Conservation (phyloP, 202 grass and related monocot genomes). For the Cymbopogon flexuosus region DNA sequence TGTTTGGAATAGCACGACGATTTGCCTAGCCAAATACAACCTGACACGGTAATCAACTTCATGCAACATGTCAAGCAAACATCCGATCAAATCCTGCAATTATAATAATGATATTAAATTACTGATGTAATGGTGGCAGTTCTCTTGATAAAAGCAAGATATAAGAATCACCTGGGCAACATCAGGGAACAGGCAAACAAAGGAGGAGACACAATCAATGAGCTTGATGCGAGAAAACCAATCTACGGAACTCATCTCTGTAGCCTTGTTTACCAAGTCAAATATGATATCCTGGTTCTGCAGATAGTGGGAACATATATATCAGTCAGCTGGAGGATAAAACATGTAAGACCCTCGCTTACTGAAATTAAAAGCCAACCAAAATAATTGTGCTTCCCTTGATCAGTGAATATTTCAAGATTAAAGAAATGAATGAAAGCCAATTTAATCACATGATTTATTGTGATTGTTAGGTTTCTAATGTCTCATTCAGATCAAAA, state of each 20-base stretch:
- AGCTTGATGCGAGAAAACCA: slow-evolving; percentile 72
- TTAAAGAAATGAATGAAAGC: not conserved
- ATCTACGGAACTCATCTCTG: slow-evolving; percentile 48
- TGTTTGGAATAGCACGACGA: slow-evolving; percentile 74
- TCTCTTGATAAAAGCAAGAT: slow-evolving; percentile 24
- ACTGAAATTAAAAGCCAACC: not conserved
- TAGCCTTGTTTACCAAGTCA: slow-evolving; percentile 55
- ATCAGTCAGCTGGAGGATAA: slow-evolving; percentile 6
- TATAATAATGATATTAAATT: not conserved
- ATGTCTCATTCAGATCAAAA: slow-evolving; percentile 6
- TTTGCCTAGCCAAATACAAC: slow-evolving; percentile 77
- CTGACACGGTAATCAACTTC: slow-evolving; percentile 92
- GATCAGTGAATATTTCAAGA: slow-evolving; percentile 1
- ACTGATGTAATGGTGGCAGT: not conserved
- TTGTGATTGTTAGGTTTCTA: not conserved
- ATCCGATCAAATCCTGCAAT: slow-evolving; percentile 69
- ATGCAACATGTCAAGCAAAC: slow-evolving; percentile 84
- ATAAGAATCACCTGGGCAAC: slow-evolving; percentile 57
- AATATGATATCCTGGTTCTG: slow-evolving; percentile 60
- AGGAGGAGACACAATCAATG: slow-evolving; percentile 70
- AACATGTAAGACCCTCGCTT: not conserved
- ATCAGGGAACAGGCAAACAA: slow-evolving; percentile 73
- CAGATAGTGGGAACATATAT: slow-evolving; percentile 25
- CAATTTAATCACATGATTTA: not conserved
- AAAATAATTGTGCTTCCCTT: slow-evolving; percentile 3